Percentiles rank a stretch among this genome's conserved stretches.
These are phyloP conservation scores for Prunus kanzakura DNA, from an alignment of 306 rosid species.

Conservation along the genomic window DNA sequence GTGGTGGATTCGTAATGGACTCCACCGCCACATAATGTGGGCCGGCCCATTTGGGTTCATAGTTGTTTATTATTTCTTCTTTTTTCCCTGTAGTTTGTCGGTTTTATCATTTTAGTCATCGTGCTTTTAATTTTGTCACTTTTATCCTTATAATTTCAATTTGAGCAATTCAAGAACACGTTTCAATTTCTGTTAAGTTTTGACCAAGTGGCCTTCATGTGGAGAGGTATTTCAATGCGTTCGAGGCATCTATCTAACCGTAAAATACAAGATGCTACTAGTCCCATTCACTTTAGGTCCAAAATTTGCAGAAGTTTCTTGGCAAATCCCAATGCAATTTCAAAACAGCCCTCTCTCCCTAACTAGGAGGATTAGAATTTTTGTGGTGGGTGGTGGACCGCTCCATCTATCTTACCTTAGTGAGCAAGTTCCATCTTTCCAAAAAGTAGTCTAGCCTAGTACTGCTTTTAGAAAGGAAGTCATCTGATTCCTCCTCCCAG, in stretches of 20 bases:
- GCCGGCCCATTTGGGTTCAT: neutral
- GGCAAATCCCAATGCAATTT: neutral
- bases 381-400: neutral
- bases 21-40: neutral
- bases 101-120: too few relatives aligned
- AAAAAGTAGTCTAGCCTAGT: neutral
- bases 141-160: too few relatives aligned
- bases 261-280: too few relatives aligned
- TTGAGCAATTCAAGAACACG: too few relatives aligned
- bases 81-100: too few relatives aligned
- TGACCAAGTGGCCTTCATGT: too few relatives aligned
- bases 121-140: too few relatives aligned
- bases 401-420: neutral
- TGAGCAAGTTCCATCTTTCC: conserved; percentile 11
- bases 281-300: too few relatives aligned
- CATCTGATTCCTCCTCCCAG: neutral
- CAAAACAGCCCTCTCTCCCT: neutral
- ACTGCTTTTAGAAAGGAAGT: neutral
- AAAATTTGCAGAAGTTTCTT: neutral
- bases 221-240: too few relatives aligned
- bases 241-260: too few relatives aligned
- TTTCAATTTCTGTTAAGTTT: too few relatives aligned
- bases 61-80: neutral
- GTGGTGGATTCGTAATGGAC: neutral
- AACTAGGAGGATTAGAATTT: neutral